Evolutionary conservation across 345 rosid species (phyloP).

Genomic region (Citrus inodora): DNA sequence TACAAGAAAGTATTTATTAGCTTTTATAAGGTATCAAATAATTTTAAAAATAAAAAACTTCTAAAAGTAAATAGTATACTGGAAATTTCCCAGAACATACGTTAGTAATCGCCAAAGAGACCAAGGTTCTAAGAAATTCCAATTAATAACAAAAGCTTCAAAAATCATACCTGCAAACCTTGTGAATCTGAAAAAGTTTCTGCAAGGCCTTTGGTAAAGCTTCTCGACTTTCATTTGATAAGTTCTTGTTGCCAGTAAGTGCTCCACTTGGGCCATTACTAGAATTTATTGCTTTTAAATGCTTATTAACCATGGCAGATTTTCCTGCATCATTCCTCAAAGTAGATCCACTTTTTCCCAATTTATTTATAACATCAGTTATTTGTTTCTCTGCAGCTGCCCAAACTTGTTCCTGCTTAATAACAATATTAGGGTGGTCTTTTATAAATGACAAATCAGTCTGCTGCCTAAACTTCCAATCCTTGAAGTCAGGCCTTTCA

Average conservation of each 20-base stretch:
- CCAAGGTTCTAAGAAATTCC: not conserved
- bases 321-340: conserved; percentile 27
- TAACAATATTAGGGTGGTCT: conserved; percentile 40
- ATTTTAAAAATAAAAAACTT: not conserved
- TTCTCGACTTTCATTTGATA: conserved; percentile 60
- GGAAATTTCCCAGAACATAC: not conserved
- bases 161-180: conserved; percentile 76
- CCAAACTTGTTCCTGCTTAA: conserved; percentile 37
- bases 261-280: conserved; percentile 37
- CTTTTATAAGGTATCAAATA: not conserved
- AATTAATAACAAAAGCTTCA: not conserved
- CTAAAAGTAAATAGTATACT: not conserved
- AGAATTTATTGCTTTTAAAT: conserved; percentile 31
- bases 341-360: conserved; percentile 31
- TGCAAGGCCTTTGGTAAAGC: conserved; percentile 67
- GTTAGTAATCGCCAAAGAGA: not conserved
- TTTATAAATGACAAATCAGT: conserved; percentile 43
- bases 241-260: conserved; percentile 29
- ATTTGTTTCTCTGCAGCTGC: conserved; percentile 22
- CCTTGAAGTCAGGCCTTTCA: conserved; percentile 44
- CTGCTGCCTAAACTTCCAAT: conserved; percentile 56
- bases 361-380: conserved; percentile 1
- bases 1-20: not conserved
- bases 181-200: conserved; percentile 66
- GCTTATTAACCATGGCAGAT: conserved; percentile 26